Evolutionary conservation across 2,329 filamentous ascomycete species (phyloP).

Genomic region (Sclerotinia spermophila): DNA sequence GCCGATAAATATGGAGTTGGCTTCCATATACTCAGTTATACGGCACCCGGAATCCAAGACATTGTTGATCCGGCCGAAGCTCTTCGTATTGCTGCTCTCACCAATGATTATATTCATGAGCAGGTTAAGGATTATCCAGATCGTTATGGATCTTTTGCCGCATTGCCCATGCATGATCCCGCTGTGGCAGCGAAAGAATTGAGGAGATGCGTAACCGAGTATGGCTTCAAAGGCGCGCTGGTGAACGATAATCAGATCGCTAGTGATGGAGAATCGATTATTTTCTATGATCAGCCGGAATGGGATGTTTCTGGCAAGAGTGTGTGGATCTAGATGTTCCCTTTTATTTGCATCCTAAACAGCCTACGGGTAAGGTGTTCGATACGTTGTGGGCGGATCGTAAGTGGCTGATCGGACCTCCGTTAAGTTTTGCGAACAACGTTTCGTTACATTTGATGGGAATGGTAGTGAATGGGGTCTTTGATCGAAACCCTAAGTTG

Average conservation of each 20-base stretch:
- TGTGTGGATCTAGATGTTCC: slow-evolving; percentile 58
- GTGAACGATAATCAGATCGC: slow-evolving; percentile 60
- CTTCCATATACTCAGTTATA: slow-evolving; percentile 48
- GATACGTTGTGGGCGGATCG: slow-evolving; percentile 57
- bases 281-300: slow-evolving; percentile 60
- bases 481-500: slow-evolving; percentile 46
- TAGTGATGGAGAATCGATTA: slow-evolving; percentile 57
- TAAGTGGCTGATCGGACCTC: slow-evolving; percentile 57
- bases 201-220: slow-evolving; percentile 48
- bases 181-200: slow-evolving; percentile 49
- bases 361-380: slow-evolving; percentile 53
- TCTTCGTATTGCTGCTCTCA: slow-evolving; percentile 42
- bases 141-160: slow-evolving; percentile 47
- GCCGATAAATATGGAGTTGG: slow-evolving; percentile 48
- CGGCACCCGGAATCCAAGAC: slow-evolving; percentile 48
- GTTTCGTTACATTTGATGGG: slow-evolving; percentile 55
- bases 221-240: slow-evolving; percentile 60
- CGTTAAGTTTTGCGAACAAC: slow-evolving; percentile 55
- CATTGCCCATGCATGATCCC: slow-evolving; percentile 52
- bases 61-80: slow-evolving; percentile 43
- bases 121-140: slow-evolving; percentile 35
- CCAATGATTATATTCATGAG: slow-evolving; percentile 30
- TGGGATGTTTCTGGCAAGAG: slow-evolving; percentile 59
- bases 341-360: slow-evolving; percentile 58
- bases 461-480: slow-evolving; percentile 49